Conservation (phyloP, 169 alveolate species). For the Cryptosporidium ubiquitum region DNA sequence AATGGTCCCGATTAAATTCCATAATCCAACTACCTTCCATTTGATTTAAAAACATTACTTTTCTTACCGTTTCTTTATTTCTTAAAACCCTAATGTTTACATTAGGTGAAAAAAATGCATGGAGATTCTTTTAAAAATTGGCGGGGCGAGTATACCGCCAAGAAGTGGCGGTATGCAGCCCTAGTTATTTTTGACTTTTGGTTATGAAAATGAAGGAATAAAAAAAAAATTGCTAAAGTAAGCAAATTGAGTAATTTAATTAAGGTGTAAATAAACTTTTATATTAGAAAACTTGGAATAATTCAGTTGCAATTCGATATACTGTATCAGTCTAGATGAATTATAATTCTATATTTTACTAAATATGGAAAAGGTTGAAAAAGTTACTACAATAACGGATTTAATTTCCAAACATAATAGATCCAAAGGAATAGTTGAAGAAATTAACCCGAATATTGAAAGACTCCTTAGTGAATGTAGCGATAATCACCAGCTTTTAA, state of each 20-base stretch:
- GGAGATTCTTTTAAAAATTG: neutral
- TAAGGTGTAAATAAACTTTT: no score
- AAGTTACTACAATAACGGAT: constrained; percentile 1
- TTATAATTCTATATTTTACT: neutral
- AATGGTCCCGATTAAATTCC: neutral
- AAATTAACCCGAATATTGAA: constrained; percentile 22
- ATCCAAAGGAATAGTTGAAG: neutral
- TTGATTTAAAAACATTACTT: neutral
- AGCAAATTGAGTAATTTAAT: no score
- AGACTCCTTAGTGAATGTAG: constrained; percentile 32
- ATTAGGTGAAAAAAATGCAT: constrained; percentile 17
- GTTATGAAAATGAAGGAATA: no score
- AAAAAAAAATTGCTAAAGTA: neutral
- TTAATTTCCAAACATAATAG: neutral
- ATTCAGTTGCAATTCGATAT: no score
- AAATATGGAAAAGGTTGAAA: neutral
- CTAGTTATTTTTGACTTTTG: neutral
- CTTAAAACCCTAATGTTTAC: neutral
- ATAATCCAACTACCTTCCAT: neutral
- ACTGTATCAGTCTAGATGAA: neutral
- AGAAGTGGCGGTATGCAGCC: neutral
- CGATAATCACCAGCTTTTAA: neutral
- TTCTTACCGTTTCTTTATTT: neutral
- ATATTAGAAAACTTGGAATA: no score
- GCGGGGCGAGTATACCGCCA: neutral